These are phyloP conservation scores for Guadua angustifolia DNA, from an alignment of 176 grass and related monocot species.

Conservation along the genomic window DNA sequence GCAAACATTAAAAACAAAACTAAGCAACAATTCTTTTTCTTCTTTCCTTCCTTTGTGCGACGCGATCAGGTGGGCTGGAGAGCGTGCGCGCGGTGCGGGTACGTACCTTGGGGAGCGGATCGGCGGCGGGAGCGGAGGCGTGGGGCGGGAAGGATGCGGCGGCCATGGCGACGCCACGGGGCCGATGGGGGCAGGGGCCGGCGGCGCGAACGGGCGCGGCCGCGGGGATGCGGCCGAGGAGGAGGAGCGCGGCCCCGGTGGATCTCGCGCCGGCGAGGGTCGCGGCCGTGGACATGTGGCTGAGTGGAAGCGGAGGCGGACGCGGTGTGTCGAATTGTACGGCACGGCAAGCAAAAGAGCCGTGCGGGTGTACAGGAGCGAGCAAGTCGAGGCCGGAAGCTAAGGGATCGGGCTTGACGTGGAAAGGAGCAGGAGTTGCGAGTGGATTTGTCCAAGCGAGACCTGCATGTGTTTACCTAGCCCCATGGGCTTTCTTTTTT, in stretches of 20 bases:
- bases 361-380: too few species aligned
- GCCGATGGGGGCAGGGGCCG: neutral
- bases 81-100: neutral
- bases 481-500: too few species aligned
- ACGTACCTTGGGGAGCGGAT: conserved; percentile 54
- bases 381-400: neutral
- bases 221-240: neutral
- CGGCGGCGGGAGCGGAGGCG: neutral
- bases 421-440: conserved; percentile 36
- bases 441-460: conserved; percentile 2
- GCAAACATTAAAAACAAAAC: neutral
- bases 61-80: neutral
- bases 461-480: too few species aligned
- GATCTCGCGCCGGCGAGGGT: conserved; percentile 26
- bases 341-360: conserved; percentile 39
- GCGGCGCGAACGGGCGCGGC: too few species aligned
- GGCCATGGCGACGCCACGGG: conserved; percentile 44
- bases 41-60: neutral
- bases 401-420: neutral
- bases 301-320: neutral
- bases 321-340: neutral
- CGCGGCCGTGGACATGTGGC: neutral
- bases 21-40: neutral
- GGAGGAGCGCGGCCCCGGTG: neutral
- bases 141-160: neutral